phyloP scores from a whole-genome alignment of 2,329 filamentous ascomycete genomes.

The Neofusicoccum laricinum region DNA sequence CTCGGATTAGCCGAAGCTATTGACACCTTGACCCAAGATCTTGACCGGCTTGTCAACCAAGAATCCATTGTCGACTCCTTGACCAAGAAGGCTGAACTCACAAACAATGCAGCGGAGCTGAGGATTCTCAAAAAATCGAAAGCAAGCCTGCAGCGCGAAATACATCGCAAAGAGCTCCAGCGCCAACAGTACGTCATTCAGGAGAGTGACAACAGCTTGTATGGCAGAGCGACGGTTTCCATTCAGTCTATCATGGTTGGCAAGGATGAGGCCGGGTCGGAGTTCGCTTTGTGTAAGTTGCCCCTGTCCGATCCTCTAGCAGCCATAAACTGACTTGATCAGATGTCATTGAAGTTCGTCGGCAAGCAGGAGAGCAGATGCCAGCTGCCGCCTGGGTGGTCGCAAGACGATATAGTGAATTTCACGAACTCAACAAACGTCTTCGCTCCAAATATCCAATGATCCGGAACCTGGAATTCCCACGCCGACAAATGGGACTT shows the following conservation, averaged over 20 bases:
- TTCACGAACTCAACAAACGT: constrained; percentile 90
- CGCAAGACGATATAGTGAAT: constrained; percentile 92
- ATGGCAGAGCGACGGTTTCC: constrained; percentile 81
- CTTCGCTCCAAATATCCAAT: constrained; percentile 81
- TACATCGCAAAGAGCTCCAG: constrained; percentile 90
- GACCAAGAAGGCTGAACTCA: constrained; percentile 90
- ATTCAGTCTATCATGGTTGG: constrained; percentile 94
- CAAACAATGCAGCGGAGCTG: constrained; percentile 92
- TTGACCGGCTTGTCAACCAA: constrained; percentile 83
- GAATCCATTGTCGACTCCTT: constrained; percentile 89
- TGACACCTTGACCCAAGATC: constrained; percentile 79
- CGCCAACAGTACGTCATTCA: constrained; percentile 96
- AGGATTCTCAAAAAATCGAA: constrained; percentile 92
- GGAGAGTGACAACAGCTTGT: constrained; percentile 95
- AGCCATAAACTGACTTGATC: constrained; percentile 21
- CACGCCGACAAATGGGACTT: constrained; percentile 75
- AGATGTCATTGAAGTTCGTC: constrained; percentile 85
- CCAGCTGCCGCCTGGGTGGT: constrained; percentile 93
- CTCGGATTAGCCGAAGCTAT: constrained; percentile 92
- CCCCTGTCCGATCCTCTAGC: not conserved
- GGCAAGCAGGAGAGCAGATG: constrained; percentile 92
- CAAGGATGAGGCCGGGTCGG: constrained; percentile 84
- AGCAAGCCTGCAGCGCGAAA: constrained; percentile 86
- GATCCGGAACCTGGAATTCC: constrained; percentile 87
- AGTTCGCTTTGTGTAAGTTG: constrained; percentile 76